phyloP scores from a whole-genome alignment of 2,329 filamentous ascomycete genomes.

The Penicillium freii region DNA sequence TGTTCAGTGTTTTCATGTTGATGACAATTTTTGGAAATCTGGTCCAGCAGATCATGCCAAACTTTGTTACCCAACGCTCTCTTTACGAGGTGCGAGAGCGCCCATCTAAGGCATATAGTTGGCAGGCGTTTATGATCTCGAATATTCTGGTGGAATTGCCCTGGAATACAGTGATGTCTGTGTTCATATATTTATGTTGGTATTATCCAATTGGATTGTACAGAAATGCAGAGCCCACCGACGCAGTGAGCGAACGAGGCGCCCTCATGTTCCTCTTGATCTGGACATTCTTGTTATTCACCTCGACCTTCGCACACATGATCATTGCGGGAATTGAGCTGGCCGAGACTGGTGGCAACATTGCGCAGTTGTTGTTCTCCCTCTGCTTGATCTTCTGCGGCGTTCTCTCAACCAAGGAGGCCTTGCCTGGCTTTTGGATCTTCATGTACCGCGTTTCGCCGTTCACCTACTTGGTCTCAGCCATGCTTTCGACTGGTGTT shows the following conservation, averaged over 20 bases:
- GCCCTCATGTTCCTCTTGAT: slow-evolving; percentile 64
- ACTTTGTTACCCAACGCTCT: slow-evolving; percentile 55
- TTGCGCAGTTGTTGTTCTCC: slow-evolving; percentile 72
- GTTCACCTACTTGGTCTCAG: slow-evolving; percentile 5
- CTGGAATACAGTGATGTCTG: slow-evolving; percentile 33
- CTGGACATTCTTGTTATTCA: slow-evolving; percentile 67
- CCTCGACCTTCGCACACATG: slow-evolving; percentile 70
- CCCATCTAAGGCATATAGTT: slow-evolving; percentile 67
- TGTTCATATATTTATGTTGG: slow-evolving; percentile 74
- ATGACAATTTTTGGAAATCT: slow-evolving; percentile 55
- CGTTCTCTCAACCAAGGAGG: neutral
- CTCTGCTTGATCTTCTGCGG: slow-evolving; percentile 69
- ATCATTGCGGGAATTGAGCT: slow-evolving; percentile 68
- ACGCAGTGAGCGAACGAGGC: slow-evolving; percentile 52
- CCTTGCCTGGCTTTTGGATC: slow-evolving; percentile 7
- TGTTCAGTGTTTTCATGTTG: slow-evolving; percentile 83
- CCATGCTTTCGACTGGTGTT: slow-evolving; percentile 2
- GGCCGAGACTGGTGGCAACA: slow-evolving; percentile 71
- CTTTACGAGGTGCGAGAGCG: slow-evolving; percentile 58
- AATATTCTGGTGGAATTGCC: slow-evolving; percentile 1
- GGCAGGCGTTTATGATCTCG: slow-evolving; percentile 63
- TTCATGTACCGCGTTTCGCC: slow-evolving; percentile 10
- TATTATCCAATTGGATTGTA: slow-evolving; percentile 63
- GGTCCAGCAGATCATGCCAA: slow-evolving; percentile 55
- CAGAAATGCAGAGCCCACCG: slow-evolving; percentile 36